Evolutionary conservation across 176 grass and related monocot species (phyloP).

Genomic region (Bothriochloa decipiens): DNA sequence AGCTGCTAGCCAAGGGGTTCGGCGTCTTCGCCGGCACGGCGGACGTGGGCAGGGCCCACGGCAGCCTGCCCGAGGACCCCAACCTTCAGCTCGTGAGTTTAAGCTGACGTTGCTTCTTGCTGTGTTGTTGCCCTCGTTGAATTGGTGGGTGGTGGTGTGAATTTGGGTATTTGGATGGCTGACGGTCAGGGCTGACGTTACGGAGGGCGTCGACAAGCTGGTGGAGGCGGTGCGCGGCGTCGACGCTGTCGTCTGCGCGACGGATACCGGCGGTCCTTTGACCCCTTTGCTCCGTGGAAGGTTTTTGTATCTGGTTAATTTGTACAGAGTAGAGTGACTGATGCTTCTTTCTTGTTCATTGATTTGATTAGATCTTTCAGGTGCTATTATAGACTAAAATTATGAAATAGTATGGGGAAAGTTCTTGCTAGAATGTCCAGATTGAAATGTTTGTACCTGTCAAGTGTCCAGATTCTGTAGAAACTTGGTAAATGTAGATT

Average conservation of each 20-base stretch:
- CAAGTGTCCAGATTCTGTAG: neutral
- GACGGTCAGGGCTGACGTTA: conserved; percentile 72
- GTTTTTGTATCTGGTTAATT: conserved; percentile 41
- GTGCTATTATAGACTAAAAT: neutral
- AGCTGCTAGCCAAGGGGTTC: conserved; percentile 60
- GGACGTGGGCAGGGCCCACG: conserved; percentile 47
- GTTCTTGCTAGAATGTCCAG: neutral
- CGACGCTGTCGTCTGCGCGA: conserved; percentile 66
- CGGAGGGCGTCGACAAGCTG: conserved; percentile 54
- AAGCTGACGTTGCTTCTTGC: neutral
- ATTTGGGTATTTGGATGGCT: neutral
- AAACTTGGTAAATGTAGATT: neutral
- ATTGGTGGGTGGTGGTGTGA: neutral
- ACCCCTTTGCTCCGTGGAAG: conserved; percentile 80
- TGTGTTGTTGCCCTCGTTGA: neutral
- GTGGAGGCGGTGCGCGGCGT: conserved; percentile 55
- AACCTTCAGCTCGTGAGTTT: conserved; percentile 64
- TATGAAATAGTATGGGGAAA: neutral
- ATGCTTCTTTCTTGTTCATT: neutral
- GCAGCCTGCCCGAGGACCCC: conserved; percentile 51
- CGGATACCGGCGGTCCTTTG: conserved; percentile 63
- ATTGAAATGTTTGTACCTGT: neutral
- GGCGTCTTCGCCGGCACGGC: conserved; percentile 63
- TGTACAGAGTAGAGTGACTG: neutral
- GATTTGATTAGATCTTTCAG: neutral